Evolutionary conservation across 106 monocot genomes (phyloP).

Genomic region (Apostasia ramifera): DNA sequence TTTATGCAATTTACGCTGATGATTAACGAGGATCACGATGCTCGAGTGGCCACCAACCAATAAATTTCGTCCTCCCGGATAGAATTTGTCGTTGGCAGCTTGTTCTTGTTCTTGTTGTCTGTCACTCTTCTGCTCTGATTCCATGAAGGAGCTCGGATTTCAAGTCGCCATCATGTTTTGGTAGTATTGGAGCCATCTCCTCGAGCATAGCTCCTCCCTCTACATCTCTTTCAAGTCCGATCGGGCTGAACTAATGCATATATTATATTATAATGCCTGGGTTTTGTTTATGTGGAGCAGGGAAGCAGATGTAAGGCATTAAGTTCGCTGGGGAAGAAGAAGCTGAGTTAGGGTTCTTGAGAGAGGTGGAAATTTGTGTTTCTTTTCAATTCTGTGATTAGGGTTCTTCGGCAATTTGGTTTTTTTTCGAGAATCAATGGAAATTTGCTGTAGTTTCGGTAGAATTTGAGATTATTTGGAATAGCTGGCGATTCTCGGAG

Average conservation of each 20-base stretch:
- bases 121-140: background rate
- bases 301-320: background rate
- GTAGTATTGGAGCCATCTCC: too few species aligned
- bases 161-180: too few species aligned
- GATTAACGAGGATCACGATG: too few species aligned
- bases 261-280: background rate
- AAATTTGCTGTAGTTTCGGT: background rate
- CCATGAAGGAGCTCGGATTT: slow-evolving; percentile 7
- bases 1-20: too few species aligned
- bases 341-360: background rate
- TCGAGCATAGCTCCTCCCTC: background rate
- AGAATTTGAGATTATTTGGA: background rate
- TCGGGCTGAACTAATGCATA: background rate
- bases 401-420: background rate
- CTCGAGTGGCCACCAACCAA: too few species aligned
- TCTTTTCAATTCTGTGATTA: too few species aligned
- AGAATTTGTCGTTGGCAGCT: too few species aligned
- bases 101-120: too few species aligned
- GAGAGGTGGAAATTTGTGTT: too few species aligned
- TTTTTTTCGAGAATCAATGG: background rate
- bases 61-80: too few species aligned
- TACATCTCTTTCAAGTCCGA: background rate
- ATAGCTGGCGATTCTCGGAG: background rate
- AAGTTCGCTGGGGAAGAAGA: background rate
- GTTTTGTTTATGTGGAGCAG: background rate